Evolutionary conservation across 2,329 filamentous ascomycete genomes (phyloP), one percentile per base, ranked within the genome.

Genomic region (Aureobasidium sp.): DNA sequence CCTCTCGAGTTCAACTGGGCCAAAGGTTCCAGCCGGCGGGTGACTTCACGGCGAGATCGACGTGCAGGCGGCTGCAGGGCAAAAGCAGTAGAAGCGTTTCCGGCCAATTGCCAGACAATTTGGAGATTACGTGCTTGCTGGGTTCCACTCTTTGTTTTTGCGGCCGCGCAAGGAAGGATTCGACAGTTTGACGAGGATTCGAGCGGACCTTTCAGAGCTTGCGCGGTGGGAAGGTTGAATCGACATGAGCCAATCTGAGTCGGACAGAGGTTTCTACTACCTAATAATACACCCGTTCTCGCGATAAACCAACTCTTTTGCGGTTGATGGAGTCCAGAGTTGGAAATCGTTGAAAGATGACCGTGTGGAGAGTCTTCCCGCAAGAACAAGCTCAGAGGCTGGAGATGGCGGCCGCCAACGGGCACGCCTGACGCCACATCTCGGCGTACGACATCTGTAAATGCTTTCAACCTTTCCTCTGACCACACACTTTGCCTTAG

Each of bases 141-240:
- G 41, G 41, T 22, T 45, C 41, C 41, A 57, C 53, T 45, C 15
- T 55, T 55, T 55, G 51, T 55, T 55, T 55, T 55, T 55, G 49
- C 12, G 20, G 34, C 34, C 49, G 49, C 27, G 49, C 49, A 52
- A 39, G 20, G 49, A 37, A 39, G 22, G 49, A 39, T 52, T 39
- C 20, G 22, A 39, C 20, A 31, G 20, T 22, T 39, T 9, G 20
- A 27, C 15, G 5, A 39, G 34, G 34, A 39, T 39, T 25, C 15
- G 20, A n/a, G 14, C 34, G 22, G 9, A 27, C 12, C 17, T 12
- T 27, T 8, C 17, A 37, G 27, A 39, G 22, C 49, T 52, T 52
- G 22, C 34, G 17, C 49, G 20, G 22, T 15, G 37, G 42, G 51
- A 55, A 55, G 37, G 20, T 52, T 39, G 34, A 27, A 52, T 52